Base-by-base conservation (phyloP, 176 grass and related monocot species). In the Rhynchospora pubera region DNA sequence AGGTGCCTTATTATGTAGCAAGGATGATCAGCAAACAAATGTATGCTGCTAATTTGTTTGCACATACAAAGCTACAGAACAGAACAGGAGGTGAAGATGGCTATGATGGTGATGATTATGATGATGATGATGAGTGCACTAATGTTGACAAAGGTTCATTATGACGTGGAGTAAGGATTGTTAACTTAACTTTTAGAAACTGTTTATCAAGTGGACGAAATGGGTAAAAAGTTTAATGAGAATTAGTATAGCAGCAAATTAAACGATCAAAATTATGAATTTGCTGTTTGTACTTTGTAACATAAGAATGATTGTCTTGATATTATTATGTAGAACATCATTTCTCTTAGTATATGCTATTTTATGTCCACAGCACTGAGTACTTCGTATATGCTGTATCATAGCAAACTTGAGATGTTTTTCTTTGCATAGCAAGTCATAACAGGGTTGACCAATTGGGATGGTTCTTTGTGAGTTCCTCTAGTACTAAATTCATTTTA, bases 21-120 rank as follows among this genome's bases (percentile, higher is more conserved):
- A 22, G 87, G 43, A 95, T 99, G 96, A 99, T 99, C 82, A 85
- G 85, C 62, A 95, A 87, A 89, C 96, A 99, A 76, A 95, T 99
- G 90, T 48, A 74, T 74, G 69, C 69, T 51, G 46, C 21, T 26
- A 74, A 74, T 74, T 74, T 74, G 19, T 74, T 74, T 74, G 45
- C 23, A n/a, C 21, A 74, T 14, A 74, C 11, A 24, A 74, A 85
- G 79, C 66, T 30, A 16, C 30, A 43, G 5, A 50, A 52, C 65
- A 48, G 45, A 28, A 51, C 65, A 23, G 12, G 46, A 3, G 77
- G 81, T 19, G 80, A 58, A 0, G 65, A 51, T 10, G 44, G 50
- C 7, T 75, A 69, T 15, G 14, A 18, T 9, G 53, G 66, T 24
- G 65, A 62, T 3, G 79, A 80, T 1, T 85, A 82, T 9, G 59